A percentile compares a stretch with the other conserved stretches of the same genome.
Conservation (phyloP, 169 alveolate species). For the Cryptosporidium andersoni region DNA sequence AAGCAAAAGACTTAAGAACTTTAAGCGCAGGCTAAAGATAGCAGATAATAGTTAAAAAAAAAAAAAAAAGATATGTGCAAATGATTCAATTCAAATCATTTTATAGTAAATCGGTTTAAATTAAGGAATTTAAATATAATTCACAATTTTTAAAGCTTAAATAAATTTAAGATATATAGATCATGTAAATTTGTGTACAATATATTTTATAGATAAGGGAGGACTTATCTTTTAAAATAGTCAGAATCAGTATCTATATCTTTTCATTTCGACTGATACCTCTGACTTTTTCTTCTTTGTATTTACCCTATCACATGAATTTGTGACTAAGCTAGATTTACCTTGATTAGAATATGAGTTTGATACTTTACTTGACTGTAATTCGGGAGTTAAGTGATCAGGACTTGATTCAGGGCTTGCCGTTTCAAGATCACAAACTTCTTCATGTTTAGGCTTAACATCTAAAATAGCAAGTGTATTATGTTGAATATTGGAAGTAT, state of each 20-base stretch:
- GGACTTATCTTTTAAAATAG: neutral
- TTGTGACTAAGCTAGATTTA: neutral
- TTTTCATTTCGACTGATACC: neutral
- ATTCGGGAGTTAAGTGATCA: neutral
- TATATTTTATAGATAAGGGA: neutral
- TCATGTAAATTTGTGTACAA: neutral
- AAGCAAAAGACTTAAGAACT: too few relatives aligned
- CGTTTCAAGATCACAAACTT: constrained; percentile 42
- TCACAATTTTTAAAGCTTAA: neutral
- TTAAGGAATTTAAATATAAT: neutral
- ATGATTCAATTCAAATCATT: neutral
- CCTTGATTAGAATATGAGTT: neutral
- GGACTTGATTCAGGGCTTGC: constrained; percentile 36
- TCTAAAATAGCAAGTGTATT: constrained; percentile 49
- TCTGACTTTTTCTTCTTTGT: neutral
- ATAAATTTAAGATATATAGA: neutral
- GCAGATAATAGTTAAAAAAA: neutral
- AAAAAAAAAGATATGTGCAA: neutral
- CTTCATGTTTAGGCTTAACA: constrained; percentile 6
- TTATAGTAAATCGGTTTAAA: neutral
- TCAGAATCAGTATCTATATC: neutral
- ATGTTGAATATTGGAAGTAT: neutral
- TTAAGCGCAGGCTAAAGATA: neutral
- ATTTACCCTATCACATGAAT: neutral
- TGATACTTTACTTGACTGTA: neutral